Evolutionary conservation across 805 yeast species (phyloP), one percentile per base, ranked within the genome.

Genomic region (Nakazawaea anatomiae): DNA sequence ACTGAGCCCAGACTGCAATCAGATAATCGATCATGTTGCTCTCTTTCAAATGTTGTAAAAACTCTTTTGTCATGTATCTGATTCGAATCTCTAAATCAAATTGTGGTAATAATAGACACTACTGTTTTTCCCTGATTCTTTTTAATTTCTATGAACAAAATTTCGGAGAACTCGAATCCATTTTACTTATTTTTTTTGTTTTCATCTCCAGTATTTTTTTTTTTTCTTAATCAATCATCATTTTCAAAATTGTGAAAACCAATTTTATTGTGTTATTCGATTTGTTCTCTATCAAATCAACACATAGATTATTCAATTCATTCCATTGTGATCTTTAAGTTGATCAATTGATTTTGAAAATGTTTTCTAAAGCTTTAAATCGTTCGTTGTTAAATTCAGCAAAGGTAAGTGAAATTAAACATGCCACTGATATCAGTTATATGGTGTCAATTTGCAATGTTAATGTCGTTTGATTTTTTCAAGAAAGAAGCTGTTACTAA

Each of bases 81-180:
- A 18, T 18, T 18, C 25, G 25, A 18, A 18, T 18, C 25, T 18
- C 25, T 18, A 2, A 18, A 18, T 18, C 25, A 18, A 18, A 18
- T 18, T 18, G 25, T 18, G 25, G 25, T 18, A 18, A 18, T 3
- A 18, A 18, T 32, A 32, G 34, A 29, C 31, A 40, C 29, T 38
- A 38, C 40, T 18, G 10, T 38, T 38, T 9, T 10, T 7, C 10
- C 18, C 40, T 6, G 11, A 32, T 11, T 8, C 8, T 1, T 2
- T 32, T 32, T 38, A 12, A n/a, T n/a, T n/a, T n/a, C n/a, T n/a
- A n/a, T n/a, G n/a, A 34, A 34, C 36, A 27, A 39, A 12, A 25
- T 47, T 47, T 48, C 53, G 53, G 53, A 50, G 18, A 42, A 42
- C 53, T 45, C 46, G 47, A 39, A 12, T 50, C 53, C 53, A 50